phyloP scores from a whole-genome alignment of 78 protist species.

The Ministeria vibrans region DNA sequence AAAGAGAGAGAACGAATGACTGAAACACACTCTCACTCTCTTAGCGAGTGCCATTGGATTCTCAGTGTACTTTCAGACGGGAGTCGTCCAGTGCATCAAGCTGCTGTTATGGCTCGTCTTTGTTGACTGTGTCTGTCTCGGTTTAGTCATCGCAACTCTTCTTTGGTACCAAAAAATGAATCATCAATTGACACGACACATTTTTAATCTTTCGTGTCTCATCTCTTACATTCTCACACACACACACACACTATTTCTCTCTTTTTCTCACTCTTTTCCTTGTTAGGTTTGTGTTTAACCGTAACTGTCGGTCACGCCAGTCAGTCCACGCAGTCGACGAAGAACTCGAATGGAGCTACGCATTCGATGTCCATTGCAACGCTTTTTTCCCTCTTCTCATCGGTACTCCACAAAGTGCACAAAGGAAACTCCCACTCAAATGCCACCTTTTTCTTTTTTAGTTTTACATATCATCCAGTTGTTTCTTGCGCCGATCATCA shows the following conservation, averaged over 20 bases:
- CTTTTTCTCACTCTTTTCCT: background rate
- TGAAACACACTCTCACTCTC: no score
- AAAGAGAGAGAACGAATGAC: no score
- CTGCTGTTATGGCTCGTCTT: constrained; percentile 60
- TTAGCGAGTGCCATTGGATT: background rate
- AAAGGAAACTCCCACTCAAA: no score
- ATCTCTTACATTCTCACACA: background rate
- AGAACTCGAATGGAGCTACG: constrained; percentile 85
- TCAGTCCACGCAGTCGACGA: constrained; percentile 59
- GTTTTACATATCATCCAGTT: constrained; percentile 66
- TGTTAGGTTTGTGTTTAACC: no score
- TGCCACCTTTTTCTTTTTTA: no score
- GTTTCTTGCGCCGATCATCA: constrained; percentile 6
- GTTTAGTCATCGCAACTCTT: constrained; percentile 46
- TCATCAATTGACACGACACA: no score
- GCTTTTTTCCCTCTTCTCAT: constrained; percentile 76
- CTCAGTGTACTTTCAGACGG: constrained; percentile 10
- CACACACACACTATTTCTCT: background rate
- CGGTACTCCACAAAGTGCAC: no score
- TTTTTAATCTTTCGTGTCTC: background rate
- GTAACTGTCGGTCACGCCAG: no score
- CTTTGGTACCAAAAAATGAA: constrained; percentile 52
- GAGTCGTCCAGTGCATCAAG: constrained; percentile 30
- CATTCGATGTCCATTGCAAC: constrained; percentile 96
- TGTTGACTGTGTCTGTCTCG: constrained; percentile 61